Conservation (phyloP, 192 early-diverging fungal species). For the Spizellomyces sp. region DNA sequence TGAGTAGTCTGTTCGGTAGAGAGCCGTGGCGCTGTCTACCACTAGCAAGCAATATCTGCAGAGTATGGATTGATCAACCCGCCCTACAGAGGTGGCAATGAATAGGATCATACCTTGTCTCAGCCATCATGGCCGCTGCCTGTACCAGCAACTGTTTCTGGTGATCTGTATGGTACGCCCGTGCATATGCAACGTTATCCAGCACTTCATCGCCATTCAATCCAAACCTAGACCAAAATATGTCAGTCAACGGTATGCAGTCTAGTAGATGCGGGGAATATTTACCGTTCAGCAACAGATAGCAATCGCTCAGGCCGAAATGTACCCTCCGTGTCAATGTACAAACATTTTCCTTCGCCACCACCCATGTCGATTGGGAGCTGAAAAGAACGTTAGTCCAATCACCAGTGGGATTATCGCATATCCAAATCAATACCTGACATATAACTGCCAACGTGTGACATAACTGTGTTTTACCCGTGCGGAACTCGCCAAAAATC, state of each 20-base stretch:
- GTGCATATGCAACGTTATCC: slow-evolving; percentile 92
- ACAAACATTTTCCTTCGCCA: slow-evolving; percentile 92
- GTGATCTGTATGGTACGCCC: slow-evolving; percentile 95
- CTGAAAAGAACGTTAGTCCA: slow-evolving; percentile 4
- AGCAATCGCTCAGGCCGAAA: slow-evolving; percentile 91
- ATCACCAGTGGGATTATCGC: neutral
- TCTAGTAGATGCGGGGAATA: slow-evolving; percentile 2
- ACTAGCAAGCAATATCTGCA: slow-evolving; percentile 78
- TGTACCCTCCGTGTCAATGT: slow-evolving; percentile 96
- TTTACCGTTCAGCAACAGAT: slow-evolving; percentile 79
- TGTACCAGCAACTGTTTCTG: slow-evolving; percentile 83
- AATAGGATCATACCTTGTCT: slow-evolving; percentile 54
- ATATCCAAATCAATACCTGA: slow-evolving; percentile 62
- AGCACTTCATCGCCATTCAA: slow-evolving; percentile 83
- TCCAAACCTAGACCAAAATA: slow-evolving; percentile 40
- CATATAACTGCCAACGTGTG: slow-evolving; percentile 95
- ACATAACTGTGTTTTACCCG: slow-evolving; percentile 96
- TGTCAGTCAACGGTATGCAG: neutral
- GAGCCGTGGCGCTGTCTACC: slow-evolving; percentile 89
- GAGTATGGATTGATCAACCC: neutral
- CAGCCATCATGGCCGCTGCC: slow-evolving; percentile 89
- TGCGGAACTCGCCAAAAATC: slow-evolving; percentile 97
- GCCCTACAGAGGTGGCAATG: neutral
- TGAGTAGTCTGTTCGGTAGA: slow-evolving; percentile 96
- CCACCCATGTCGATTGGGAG: slow-evolving; percentile 87